These are phyloP conservation scores for Penicillium corylophilum DNA, from an alignment of 2,329 filamentous ascomycete species.

Conservation along the genomic window DNA sequence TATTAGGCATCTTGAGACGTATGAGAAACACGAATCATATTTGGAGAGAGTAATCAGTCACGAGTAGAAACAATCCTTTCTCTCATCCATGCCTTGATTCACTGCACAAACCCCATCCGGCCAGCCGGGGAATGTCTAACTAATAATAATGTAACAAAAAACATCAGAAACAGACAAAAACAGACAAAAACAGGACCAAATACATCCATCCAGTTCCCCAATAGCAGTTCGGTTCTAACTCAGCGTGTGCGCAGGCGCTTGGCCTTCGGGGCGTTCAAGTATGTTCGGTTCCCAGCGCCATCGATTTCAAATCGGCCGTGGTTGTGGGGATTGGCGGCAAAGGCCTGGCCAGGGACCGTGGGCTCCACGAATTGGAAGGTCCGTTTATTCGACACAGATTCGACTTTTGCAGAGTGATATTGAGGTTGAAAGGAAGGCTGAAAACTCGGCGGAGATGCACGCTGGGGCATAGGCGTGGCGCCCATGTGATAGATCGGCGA, in stretches of 20 bases:
- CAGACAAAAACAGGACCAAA: background rate
- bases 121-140: background rate
- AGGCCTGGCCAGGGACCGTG: conserved; percentile 12
- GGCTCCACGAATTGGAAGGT: conserved; percentile 14
- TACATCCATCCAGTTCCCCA: background rate
- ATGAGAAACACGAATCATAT: background rate
- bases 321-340: conserved; percentile 26
- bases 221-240: background rate
- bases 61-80: background rate
- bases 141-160: background rate
- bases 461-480: no score
- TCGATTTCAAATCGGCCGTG: conserved; percentile 23
- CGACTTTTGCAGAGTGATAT: background rate
- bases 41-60: background rate
- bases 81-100: background rate
- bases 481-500: no score
- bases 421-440: background rate
- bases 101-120: background rate
- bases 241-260: conserved; percentile 2
- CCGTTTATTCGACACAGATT: conserved; percentile 6
- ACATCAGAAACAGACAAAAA: background rate
- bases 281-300: conserved; percentile 11
- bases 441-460: no score
- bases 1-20: no score
- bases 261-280: conserved; percentile 19